A percentile compares a stretch with the other conserved stretches of the same genome.
These are phyloP conservation scores for Calocera viscosa DNA, from an alignment of 768 basidiomycete genomes.

Conservation along the genomic window DNA sequence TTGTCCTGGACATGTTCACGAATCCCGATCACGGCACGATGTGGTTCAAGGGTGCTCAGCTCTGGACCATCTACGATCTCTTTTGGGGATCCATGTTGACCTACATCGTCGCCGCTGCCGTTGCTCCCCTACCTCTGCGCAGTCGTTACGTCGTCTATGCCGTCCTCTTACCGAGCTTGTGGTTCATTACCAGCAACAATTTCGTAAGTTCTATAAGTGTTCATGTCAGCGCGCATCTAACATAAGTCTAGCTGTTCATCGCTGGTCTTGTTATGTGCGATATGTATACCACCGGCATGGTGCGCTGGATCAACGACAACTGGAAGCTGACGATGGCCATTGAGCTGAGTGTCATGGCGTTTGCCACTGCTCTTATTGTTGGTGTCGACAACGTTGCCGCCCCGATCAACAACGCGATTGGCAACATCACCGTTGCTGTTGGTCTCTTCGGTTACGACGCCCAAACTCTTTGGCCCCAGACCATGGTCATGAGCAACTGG, in stretches of 20 bases:
- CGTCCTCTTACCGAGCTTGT: constrained; percentile 19
- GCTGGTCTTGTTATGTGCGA: constrained; percentile 22
- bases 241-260: constrained; percentile 17
- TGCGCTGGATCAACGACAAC: constrained; percentile 24
- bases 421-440: constrained; percentile 20
- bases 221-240: not conserved
- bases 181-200: constrained; percentile 22
- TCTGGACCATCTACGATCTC: constrained; percentile 26
- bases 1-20: constrained; percentile 25
- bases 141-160: constrained; percentile 22
- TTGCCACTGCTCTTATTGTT: constrained; percentile 20
- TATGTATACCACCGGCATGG: constrained; percentile 21
- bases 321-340: constrained; percentile 23
- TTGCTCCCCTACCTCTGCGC: constrained; percentile 22
- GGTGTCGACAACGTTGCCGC: constrained; percentile 20
- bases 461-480: constrained; percentile 23
- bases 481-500: constrained; percentile 23
- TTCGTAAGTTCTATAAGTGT: constrained; percentile 17
- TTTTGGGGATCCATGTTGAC: constrained; percentile 25
- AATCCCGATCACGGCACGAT: constrained; percentile 25
- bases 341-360: constrained; percentile 21
- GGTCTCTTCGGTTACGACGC: constrained; percentile 22
- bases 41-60: constrained; percentile 22
- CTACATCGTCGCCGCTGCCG: constrained; percentile 23
- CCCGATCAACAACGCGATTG: constrained; percentile 20